phyloP scores from a whole-genome alignment of 495 filamentous ascomycete genomes.

The Diplogelasinospora grovesii region DNA sequence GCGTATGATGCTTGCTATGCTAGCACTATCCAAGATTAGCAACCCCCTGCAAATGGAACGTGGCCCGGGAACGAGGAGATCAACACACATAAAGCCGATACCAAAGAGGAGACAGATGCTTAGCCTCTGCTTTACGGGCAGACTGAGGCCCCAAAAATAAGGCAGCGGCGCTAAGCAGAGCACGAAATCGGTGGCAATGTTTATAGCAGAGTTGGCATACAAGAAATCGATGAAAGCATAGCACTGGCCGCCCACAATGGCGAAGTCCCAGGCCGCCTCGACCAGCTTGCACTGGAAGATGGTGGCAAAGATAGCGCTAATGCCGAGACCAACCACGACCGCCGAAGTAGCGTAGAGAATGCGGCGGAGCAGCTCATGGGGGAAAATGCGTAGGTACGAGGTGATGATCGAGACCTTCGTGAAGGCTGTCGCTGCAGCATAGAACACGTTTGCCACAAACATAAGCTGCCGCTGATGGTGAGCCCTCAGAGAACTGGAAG shows the following conservation, averaged over 20 bases:
- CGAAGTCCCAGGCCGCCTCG: conserved; percentile 35
- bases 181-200: conserved; percentile 39
- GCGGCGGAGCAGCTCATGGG: conserved; percentile 10
- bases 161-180: conserved; percentile 40
- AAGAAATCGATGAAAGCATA: conserved; percentile 38
- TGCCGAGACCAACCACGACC: conserved; percentile 28
- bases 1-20: conserved; percentile 20
- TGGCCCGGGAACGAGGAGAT: neutral
- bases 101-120: conserved; percentile 23
- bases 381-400: conserved; percentile 26
- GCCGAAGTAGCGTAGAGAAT: conserved; percentile 15
- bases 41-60: neutral
- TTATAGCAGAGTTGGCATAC: conserved; percentile 37
- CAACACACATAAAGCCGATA: conserved; percentile 19
- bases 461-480: conserved; percentile 11
- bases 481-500: too few relatives aligned
- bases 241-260: conserved; percentile 27
- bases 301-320: conserved; percentile 37
- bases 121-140: conserved; percentile 19
- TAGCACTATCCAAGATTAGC: conserved; percentile 12
- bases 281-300: conserved; percentile 45
- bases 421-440: conserved; percentile 20
- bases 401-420: conserved; percentile 27
- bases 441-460: conserved; percentile 21
- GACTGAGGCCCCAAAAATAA: conserved; percentile 32